Base-by-base conservation (phyloP, 164 flowering plant species). In the Vitis rotundifolia region DNA sequence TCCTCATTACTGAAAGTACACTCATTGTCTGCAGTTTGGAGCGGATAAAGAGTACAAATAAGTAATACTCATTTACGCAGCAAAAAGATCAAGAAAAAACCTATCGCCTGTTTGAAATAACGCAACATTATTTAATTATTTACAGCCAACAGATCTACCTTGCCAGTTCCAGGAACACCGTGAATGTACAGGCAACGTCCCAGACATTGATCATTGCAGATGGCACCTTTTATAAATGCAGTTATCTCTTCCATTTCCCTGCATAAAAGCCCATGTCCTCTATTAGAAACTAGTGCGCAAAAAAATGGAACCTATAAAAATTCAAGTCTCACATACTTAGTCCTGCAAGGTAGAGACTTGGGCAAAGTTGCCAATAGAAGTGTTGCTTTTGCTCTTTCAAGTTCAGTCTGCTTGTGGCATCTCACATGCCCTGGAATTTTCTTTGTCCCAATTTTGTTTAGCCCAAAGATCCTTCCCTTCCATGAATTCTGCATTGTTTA, bases 141-240 rank as follows among this genome's bases (percentile, higher is more conserved):
- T 7, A 54, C 1, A 49, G 62, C 52, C 55, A 67, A 47, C 11
- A 70, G 66, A 62, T 53, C 59, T 81, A 93, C 99, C 92, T 95
- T 95, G 73, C 99, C 99, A 71, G 99, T 95, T 75, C 98, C 99
- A 71, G 99, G 99, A 77, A 95, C 99, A 76, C 99, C 99, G 79
- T 95, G 97, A 71, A 95, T 86, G 80, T 95, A 95, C 22, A 95
- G 83, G 86, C 99, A 95, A 54, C 97, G 94, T 11, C 99, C 99
- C 56, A 91, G 79, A 75, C 97, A 95, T 51, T 90, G 87, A 79
- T 89, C 90, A 70, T 90, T 92, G 67, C 90, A 85, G 49, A 90
- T 83, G 12, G 94, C 94, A 70, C 90, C 91, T 79, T 83, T 90
- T 48, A 95, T 73, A 78, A 93, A 93, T 71, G 94, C 37, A 64